These are phyloP conservation scores for Zopfochytrium polystomum DNA, from an alignment of 371 early-diverging fungal species.

Conservation along the genomic window DNA sequence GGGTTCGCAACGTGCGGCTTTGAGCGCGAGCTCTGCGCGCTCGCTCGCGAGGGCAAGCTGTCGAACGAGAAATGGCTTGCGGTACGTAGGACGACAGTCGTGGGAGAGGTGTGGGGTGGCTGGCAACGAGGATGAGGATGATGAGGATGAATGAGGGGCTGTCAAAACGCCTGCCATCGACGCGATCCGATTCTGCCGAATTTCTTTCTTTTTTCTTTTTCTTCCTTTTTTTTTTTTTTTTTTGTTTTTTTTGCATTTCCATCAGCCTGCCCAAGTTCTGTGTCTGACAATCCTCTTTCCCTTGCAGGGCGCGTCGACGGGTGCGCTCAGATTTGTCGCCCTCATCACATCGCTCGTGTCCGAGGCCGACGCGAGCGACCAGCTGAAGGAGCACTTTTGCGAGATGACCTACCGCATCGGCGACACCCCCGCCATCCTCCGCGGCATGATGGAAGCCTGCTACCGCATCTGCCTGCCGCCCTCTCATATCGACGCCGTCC, in stretches of 20 bases:
- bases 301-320: conserved; percentile 32
- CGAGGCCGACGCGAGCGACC: conserved; percentile 14
- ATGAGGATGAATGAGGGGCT: no score
- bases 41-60: conserved; percentile 5
- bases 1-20: conserved; percentile 30
- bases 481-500: conserved; percentile 6
- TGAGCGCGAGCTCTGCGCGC: conserved; percentile 12
- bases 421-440: conserved; percentile 27
- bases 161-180: no score
- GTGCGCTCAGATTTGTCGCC: conserved; percentile 30
- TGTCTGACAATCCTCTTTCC: background rate
- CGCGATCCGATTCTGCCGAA: no score
- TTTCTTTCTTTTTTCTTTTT: no score
- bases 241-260: no score
- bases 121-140: no score
- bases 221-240: no score
- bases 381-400: conserved; percentile 28
- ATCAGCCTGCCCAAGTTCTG: no score
- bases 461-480: conserved; percentile 28
- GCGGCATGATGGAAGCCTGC: conserved; percentile 36
- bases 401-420: conserved; percentile 32
- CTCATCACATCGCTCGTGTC: conserved; percentile 24
- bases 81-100: conserved; percentile 13
- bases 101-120: no score
- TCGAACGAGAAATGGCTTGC: conserved; percentile 33